Conservation (phyloP, 441 rosid genomes). For the Theobroma grandiflorum region DNA sequence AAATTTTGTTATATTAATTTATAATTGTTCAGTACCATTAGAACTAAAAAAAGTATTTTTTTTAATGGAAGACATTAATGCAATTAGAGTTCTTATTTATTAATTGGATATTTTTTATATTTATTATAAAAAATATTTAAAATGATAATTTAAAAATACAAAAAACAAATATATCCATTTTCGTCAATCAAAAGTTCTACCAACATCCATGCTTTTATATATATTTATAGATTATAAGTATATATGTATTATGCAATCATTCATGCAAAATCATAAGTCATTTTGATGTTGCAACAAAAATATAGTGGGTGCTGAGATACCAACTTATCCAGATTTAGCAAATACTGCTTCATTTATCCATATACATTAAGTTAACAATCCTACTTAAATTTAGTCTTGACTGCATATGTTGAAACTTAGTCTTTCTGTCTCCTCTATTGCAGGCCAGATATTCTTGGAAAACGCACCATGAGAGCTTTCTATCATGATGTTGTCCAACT, state of each 20-base stretch:
- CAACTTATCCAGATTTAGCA: constrained; percentile 2
- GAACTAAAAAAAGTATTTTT: no score
- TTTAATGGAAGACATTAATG: no score
- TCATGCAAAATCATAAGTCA: background rate
- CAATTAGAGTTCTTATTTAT: no score
- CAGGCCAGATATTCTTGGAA: constrained; percentile 84
- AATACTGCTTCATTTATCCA: background rate
- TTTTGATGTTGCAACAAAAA: background rate
- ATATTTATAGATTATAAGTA: no score
- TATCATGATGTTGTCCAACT: constrained; percentile 72
- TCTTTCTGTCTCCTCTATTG: constrained; percentile 35
- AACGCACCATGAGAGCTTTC: constrained; percentile 74
- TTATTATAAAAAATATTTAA: no score
- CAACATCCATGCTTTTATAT: no score
- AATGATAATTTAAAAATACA: no score
- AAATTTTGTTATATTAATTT: no score
- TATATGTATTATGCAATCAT: background rate
- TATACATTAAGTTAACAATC: background rate
- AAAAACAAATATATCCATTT: no score
- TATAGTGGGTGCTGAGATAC: constrained; percentile 11
- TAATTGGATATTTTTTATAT: no score
- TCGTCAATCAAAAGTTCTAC: no score
- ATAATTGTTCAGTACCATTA: no score
- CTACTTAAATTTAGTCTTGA: background rate
- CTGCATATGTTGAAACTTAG: background rate